Base-by-base conservation (phyloP, 495 filamentous ascomycete species). In the Penicillium angulare region DNA sequence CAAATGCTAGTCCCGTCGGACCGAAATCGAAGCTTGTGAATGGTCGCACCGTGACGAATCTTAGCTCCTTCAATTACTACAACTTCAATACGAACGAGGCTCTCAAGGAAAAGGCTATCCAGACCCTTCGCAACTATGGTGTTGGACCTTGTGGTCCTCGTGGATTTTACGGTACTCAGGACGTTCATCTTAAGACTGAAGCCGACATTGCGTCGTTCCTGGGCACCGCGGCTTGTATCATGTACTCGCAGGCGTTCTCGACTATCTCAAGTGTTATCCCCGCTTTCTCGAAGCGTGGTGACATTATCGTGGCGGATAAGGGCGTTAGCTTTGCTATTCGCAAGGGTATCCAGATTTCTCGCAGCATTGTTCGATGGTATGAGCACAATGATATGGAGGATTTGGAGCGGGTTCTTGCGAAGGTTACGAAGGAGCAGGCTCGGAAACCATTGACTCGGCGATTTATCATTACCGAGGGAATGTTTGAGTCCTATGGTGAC, bases 231-330 rank as follows among this genome's bases (percentile, higher is more conserved):
- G 85, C 85, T 27, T 93, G 90, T 64, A 97, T 99, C 52, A 79
- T 97, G 39, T 97, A 99, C 66, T 85, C 93, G 0, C 93, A 99
- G 60, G 86, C 91, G 0, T 97, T 99, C 64, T 92, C 88, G 5
- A 96, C 93, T 29, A 95, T 97, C 49, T 89, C 87, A 0, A 89
- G 85, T 64, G 91, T 97, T 41, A 95, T 99, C 41, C 95, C 93
- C 4, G 86, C 92, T 3, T 99, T 99, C 63, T 91, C 86, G 54
- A 99, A 99, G 78, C 79, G 93, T 55, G 95, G 95, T 4, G 93
- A 99, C 68, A 88, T 99, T 59, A 97, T 99, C 55, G 90, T 99
- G 33, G 93, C 93, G n/a, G 93, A 99, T 70, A 87, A 85, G 57
- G 89, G 91, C 16, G 87, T 92, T 56, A 97, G 92, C 67, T 97